Conservation (phyloP, 2,329 filamentous ascomycete genomes). For the Cryphonectria radicalis region DNA sequence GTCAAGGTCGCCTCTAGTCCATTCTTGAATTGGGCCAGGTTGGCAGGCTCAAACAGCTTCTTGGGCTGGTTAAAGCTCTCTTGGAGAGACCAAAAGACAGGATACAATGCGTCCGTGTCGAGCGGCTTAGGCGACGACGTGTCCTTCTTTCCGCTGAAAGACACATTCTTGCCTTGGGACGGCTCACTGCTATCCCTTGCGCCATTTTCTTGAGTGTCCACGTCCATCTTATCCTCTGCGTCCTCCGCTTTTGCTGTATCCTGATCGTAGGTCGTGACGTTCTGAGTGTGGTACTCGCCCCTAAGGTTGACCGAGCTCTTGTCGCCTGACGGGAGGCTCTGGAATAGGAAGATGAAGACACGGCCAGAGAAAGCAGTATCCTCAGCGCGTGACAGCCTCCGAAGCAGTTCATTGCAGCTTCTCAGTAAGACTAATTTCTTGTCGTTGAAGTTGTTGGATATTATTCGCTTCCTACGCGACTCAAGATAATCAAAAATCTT, state of each 20-base stretch:
- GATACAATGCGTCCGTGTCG: conserved; percentile 77
- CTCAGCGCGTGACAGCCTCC: conserved; percentile 90
- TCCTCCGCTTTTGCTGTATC: conserved; percentile 43
- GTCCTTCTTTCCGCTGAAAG: conserved; percentile 49
- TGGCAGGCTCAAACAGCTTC: conserved; percentile 71
- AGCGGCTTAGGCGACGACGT: conserved; percentile 53
- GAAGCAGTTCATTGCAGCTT: conserved; percentile 92
- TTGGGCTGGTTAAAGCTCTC: conserved; percentile 90
- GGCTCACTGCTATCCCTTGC: conserved; percentile 41
- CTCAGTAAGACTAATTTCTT: conserved; percentile 90
- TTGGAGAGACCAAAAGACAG: conserved; percentile 92
- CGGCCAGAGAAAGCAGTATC: conserved; percentile 97
- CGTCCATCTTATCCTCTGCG: conserved; percentile 64
- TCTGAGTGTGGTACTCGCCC: conserved; percentile 95
- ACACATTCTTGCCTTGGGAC: conserved; percentile 48
- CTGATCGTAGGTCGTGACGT: conserved; percentile 83
- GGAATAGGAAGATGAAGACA: conserved; percentile 98
- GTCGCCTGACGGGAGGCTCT: conserved; percentile 94
- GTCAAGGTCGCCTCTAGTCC: conserved; percentile 70
- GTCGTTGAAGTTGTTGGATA: conserved; percentile 76
- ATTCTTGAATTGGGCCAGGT: conserved; percentile 80
- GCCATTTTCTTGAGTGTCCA: conserved; percentile 57
- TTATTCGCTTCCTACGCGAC: conserved; percentile 87
- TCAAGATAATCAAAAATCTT: conserved; percentile 95
- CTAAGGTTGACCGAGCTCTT: conserved; percentile 96